Percentiles rank a stretch among this genome's conserved stretches.
Evolutionary conservation across 208 protist species (phyloP).

Genomic region (Acanthamoeba quina): DNA sequence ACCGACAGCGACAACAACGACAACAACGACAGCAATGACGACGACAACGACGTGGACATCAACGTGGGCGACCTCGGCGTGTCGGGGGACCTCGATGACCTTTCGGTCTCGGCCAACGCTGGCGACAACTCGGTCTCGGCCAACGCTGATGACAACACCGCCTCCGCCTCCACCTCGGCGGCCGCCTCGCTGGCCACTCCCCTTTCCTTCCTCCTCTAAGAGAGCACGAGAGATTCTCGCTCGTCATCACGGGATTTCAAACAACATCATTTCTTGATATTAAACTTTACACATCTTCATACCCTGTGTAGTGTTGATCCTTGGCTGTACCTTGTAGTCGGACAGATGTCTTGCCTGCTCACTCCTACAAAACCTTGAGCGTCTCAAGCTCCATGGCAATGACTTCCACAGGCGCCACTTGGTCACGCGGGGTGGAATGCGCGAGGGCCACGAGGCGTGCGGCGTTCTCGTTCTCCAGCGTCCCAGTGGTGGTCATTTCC

Average conservation of each 20-base stretch:
- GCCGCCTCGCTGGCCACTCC: too few species aligned
- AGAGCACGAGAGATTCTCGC: too few species aligned
- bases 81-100: background rate
- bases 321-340: too few species aligned
- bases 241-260: too few species aligned
- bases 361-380: background rate
- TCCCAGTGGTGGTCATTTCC: background rate
- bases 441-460: constrained; percentile 7
- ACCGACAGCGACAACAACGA: constrained; percentile 1
- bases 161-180: background rate
- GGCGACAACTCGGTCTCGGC: background rate
- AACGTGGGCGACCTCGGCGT: background rate
- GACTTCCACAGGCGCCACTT: background rate
- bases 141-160: background rate
- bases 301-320: too few species aligned
- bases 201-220: too few species aligned
- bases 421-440: background rate
- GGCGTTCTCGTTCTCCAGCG: background rate
- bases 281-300: too few species aligned
- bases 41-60: background rate
- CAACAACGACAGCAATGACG: background rate
- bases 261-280: too few species aligned
- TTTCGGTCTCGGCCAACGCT: background rate
- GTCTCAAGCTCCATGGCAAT: background rate
- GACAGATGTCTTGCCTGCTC: too few species aligned